Evolutionary conservation across 2,329 filamentous ascomycete species (phyloP).

Genomic region (Daldinia eschscholtzii): DNA sequence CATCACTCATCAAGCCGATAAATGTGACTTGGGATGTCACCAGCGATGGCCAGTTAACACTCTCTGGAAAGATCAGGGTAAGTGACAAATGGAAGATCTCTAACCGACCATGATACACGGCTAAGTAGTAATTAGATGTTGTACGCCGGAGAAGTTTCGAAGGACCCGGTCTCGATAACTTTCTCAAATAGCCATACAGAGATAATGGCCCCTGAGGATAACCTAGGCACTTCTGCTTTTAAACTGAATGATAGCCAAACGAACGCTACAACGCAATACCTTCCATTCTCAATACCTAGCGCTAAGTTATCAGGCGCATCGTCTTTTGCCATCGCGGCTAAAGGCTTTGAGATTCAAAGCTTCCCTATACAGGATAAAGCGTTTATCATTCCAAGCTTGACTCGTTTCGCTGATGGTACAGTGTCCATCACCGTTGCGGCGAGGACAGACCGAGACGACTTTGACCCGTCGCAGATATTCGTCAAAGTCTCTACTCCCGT

Average conservation of each 20-base stretch:
- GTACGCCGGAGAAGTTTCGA: constrained; percentile 16
- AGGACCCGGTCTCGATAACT: constrained; percentile 28
- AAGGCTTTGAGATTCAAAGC: constrained; percentile 19
- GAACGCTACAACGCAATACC: constrained; percentile 42
- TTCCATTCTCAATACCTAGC: constrained; percentile 40
- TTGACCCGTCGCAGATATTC: constrained; percentile 28
- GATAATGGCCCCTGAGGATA: constrained; percentile 33
- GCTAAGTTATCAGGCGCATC: constrained; percentile 26
- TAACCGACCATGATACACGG: neutral
- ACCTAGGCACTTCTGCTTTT: constrained; percentile 42
- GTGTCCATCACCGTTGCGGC: constrained; percentile 41
- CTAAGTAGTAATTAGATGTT: constrained; percentile 39
- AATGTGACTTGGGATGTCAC: constrained; percentile 48
- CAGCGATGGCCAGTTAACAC: constrained; percentile 29
- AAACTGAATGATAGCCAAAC: constrained; percentile 28
- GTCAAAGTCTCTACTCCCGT: constrained; percentile 40
- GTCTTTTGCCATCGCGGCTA: constrained; percentile 37
- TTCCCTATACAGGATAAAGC: constrained; percentile 40
- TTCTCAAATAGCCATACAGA: constrained; percentile 44
- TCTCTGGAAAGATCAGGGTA: constrained; percentile 48
- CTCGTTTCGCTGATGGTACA: constrained; percentile 23
- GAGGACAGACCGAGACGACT: constrained; percentile 11
- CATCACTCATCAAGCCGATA: constrained; percentile 47
- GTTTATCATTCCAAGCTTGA: constrained; percentile 44
- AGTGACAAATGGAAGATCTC: constrained; percentile 8